These are phyloP conservation scores for Pelargonium australe DNA, from an alignment of 441 rosid species.

Conservation along the genomic window DNA sequence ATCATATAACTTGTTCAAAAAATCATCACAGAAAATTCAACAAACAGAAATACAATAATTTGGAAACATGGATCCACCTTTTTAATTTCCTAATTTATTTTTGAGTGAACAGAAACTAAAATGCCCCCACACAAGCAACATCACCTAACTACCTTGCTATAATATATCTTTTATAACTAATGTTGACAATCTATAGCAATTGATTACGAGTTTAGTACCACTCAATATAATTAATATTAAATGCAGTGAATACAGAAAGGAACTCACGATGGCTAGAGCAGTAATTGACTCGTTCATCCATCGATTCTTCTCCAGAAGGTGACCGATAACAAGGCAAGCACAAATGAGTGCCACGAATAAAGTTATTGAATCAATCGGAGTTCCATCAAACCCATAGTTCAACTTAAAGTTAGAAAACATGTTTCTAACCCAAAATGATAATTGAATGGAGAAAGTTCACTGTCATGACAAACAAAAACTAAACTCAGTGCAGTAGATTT, in stretches of 20 bases:
- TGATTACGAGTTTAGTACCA: background rate
- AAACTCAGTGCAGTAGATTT: background rate
- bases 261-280: slow-evolving; percentile 67
- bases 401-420: background rate
- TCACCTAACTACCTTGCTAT: background rate
- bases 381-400: background rate
- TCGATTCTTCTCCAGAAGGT: slow-evolving; percentile 62
- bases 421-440: background rate
- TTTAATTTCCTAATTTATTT: background rate
- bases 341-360: slow-evolving; percentile 81
- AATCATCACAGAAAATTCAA: background rate
- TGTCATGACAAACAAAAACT: background rate
- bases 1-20: background rate
- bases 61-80: background rate
- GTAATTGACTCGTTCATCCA: slow-evolving; percentile 97
- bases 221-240: background rate
- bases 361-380: background rate
- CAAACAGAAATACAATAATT: no score
- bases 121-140: background rate
- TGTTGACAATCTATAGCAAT: background rate
- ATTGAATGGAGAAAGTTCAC: background rate
- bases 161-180: background rate
- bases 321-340: slow-evolving; percentile 77
- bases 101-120: background rate
- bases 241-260: background rate